A percentile compares a stretch with the other conserved stretches of the same genome.
Evolutionary conservation across 2,329 filamentous ascomycete genomes (phyloP).

Genomic region (Penicillium capsulatum): DNA sequence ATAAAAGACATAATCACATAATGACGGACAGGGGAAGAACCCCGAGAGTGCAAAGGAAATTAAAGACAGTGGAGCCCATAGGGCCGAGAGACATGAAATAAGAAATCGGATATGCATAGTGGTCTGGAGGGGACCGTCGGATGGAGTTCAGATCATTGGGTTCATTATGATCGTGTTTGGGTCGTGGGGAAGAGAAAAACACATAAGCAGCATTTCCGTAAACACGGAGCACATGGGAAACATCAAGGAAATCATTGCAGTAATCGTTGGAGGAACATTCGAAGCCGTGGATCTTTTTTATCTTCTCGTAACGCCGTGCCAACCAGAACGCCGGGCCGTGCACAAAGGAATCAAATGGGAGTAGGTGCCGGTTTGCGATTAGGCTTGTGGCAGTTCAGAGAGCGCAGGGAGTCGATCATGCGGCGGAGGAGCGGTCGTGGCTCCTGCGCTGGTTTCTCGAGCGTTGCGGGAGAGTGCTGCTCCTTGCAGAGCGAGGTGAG

Average conservation of each 20-base stretch:
- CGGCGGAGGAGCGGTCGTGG: constrained; percentile 18
- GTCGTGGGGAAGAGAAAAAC: constrained; percentile 5
- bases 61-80: constrained; percentile 2
- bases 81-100: neutral
- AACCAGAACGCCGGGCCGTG: constrained; percentile 14
- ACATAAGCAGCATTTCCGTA: constrained; percentile 8
- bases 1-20: constrained; percentile 1
- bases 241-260: constrained; percentile 13
- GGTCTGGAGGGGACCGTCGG: too few species aligned
- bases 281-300: constrained; percentile 4
- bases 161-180: neutral
- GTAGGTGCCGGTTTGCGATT: constrained; percentile 13
- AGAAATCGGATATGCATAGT: neutral
- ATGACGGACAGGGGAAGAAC: constrained; percentile 1
- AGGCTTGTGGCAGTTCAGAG: constrained; percentile 20
- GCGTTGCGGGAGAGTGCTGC: constrained; percentile 23
- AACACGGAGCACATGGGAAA: constrained; percentile 12
- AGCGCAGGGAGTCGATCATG: constrained; percentile 20
- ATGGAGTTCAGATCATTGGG: too few species aligned
- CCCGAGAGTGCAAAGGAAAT: constrained; percentile 1
- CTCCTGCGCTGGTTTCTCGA: constrained; percentile 16
- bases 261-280: constrained; percentile 9
- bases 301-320: constrained; percentile 8
- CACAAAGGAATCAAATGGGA: constrained; percentile 12
- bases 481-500: constrained; percentile 32